Evolutionary conservation across 208 protist species (phyloP), one percentile per base, ranked within the genome.

Genomic region (Trypanosoma theileri): DNA sequence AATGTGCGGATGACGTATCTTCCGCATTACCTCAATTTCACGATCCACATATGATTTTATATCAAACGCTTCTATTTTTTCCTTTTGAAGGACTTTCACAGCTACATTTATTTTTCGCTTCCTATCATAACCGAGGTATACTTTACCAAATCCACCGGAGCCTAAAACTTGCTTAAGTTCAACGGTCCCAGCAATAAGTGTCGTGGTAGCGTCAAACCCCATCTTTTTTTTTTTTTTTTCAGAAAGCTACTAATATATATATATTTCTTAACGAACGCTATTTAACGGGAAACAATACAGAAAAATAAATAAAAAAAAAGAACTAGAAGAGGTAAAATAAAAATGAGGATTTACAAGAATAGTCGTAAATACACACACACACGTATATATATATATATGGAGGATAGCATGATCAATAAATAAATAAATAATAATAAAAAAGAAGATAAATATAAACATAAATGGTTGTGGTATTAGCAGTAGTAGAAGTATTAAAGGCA

Each of bases 11-110:
- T 98, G 96, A 46, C 98, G 92, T 35, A 99, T 89, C 73, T 99
- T 97, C 46, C 98, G 96, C 70, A 99, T 94, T 60, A 99, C 82
- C 14, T 98, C 98, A 68, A 99, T 99, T 73, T 99, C 96, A 13
- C 96, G 76, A 75, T 94, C 79, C 46, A 96, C 84, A 59, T 96
- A 91, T 2, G 77, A 73, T 44, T 85, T 70, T 41, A 92, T 84
- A 66, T 86, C 84, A 45, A 85, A 77, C 19, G 80, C 77, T 17
- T 73, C 59, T 28, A 96, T 85, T 26, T 95, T 59, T 55, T 61
- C 75, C 68, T 94, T 96, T 62, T 94, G 86, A 61, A 98, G 95
- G 57, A 93, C 86, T 75, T 98, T 98, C 21, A 97, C 94, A 13
- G 94, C 94, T 11, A 95, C 88, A 53, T 96, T 84, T 21, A 78